Base-by-base conservation (phyloP, 441 rosid species). In the Corymbia calophylla region DNA sequence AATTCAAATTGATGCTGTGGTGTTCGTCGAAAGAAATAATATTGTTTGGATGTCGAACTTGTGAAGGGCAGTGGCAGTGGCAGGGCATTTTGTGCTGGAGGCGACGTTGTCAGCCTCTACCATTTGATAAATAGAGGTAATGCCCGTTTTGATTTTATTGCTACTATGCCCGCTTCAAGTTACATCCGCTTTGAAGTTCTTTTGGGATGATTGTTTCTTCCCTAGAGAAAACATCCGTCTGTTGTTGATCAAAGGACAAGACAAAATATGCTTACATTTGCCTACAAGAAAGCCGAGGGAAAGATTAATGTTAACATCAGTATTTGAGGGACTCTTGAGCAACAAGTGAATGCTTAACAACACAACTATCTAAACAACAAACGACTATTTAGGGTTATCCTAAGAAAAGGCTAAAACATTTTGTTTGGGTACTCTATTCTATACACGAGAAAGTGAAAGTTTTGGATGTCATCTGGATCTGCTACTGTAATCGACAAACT, bases 81-180 rank as follows among this genome's bases (percentile, higher is more conserved):
- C 93, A 95, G 96, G 93, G 99, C 98, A 56, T 98, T 98, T 95
- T 96, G 97, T 92, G 99, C 99, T 6, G 99, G 99, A 80, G 99
- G 99, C n/a, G 99, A 96, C 92, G 93, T 97, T 68, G 96, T 97
- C 88, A 9, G 94, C 88, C 93, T 97, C 60, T 95, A 95, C 92
- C 94, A 94, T 84, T 90, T 96, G 93, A 93, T 90, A 54, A 95
- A 95, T 87, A 92, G 94, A 93, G 99, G 99, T 96, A 92, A 82
- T 82, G n/a, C 58, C n/a, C 21, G 25, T 77, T 32, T 35, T 8
- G 23, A 17, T 56, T 16, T 31, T 51, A 39, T 31, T 48, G 13
- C 21, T 23, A 17, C 51, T 31, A 29, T 48, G 10, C 29, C 19
- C 5, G 14, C 47, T 55, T 64, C 16, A 1, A 27, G 86, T 35